A percentile compares a stretch with the other conserved stretches of the same genome.
Evolutionary conservation across 352 stramenopile species (phyloP).

Genomic region (Globisporangium cystogenes): DNA sequence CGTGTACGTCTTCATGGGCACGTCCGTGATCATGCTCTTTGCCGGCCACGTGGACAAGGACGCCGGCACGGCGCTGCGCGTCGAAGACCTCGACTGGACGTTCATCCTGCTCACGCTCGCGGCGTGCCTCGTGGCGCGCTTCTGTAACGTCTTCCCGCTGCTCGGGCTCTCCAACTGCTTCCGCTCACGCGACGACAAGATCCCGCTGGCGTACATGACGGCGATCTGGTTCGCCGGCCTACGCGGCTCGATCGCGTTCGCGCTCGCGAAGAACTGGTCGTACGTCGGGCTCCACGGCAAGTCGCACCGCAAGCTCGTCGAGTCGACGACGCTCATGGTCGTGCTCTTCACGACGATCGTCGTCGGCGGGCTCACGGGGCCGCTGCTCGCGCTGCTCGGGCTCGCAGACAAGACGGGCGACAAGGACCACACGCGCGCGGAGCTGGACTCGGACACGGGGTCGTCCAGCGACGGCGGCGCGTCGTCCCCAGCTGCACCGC

Average conservation of each 20-base stretch:
- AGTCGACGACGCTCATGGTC: conserved; percentile 84
- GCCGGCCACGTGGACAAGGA: conserved; percentile 56
- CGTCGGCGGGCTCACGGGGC: conserved; percentile 69
- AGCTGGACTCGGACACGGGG: conserved; percentile 31
- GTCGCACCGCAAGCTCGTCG: conserved; percentile 76
- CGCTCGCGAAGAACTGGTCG: conserved; percentile 83
- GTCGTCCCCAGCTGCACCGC: conserved; percentile 18
- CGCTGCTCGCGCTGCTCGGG: conserved; percentile 50
- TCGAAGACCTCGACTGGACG: conserved; percentile 76
- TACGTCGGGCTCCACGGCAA: conserved; percentile 61
- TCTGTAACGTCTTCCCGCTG: conserved; percentile 77
- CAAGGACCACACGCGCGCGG: conserved; percentile 15
- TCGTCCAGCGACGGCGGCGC: conserved; percentile 21
- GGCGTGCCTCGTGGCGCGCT: conserved; percentile 60
- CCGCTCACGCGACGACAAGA: conserved; percentile 43
- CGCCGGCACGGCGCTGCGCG: conserved; percentile 45
- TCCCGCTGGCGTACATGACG: conserved; percentile 69
- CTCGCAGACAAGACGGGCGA: conserved; percentile 31
- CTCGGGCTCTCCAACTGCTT: conserved; percentile 69
- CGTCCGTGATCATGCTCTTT: conserved; percentile 82
- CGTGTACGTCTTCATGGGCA: conserved; percentile 87
- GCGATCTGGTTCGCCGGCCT: conserved; percentile 92
- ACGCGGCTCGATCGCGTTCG: conserved; percentile 92
- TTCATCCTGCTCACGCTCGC: conserved; percentile 78
- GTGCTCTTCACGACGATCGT: conserved; percentile 85